phyloP scores from a whole-genome alignment of 1,284 basidiomycete species.

The Porodaedalea pini region DNA sequence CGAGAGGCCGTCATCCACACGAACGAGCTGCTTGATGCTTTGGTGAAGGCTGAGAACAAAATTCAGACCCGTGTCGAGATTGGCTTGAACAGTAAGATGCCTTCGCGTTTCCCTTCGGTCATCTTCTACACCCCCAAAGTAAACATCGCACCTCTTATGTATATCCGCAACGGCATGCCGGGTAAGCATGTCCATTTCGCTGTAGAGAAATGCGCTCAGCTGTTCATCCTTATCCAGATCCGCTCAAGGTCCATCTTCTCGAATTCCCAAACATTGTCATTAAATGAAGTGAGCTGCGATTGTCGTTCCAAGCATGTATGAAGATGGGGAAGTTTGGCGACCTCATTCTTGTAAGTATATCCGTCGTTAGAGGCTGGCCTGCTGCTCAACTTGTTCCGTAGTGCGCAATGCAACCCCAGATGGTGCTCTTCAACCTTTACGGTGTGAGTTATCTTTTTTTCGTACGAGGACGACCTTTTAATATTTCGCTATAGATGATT shows the following conservation, averaged over 20 bases:
- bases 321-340: conserved; percentile 99
- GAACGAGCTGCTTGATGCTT: no score
- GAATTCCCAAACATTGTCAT: conserved; percentile 99
- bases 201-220: not conserved
- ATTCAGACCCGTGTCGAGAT: no score
- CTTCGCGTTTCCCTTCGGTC: no score
- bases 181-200: conserved; percentile 40
- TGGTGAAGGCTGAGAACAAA: no score
- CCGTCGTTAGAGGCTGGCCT: not conserved
- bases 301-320: conserved; percentile 99
- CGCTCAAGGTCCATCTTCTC: conserved; percentile 95
- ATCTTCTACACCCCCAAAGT: no score
- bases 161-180: conserved; percentile 99
- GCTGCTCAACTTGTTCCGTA: conserved; percentile 29
- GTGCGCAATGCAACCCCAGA: conserved; percentile 97
- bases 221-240: conserved; percentile 48
- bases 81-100: no score
- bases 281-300: conserved; percentile 96
- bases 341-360: conserved; percentile 71
- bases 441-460: conserved; percentile 40
- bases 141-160: no score
- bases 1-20: no score
- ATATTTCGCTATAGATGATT: conserved; percentile 67
- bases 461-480: conserved; percentile 2
- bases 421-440: conserved; percentile 98